These are phyloP conservation scores for Lathyrus aphaca DNA, from an alignment of 306 rosid species.

Conservation along the genomic window DNA sequence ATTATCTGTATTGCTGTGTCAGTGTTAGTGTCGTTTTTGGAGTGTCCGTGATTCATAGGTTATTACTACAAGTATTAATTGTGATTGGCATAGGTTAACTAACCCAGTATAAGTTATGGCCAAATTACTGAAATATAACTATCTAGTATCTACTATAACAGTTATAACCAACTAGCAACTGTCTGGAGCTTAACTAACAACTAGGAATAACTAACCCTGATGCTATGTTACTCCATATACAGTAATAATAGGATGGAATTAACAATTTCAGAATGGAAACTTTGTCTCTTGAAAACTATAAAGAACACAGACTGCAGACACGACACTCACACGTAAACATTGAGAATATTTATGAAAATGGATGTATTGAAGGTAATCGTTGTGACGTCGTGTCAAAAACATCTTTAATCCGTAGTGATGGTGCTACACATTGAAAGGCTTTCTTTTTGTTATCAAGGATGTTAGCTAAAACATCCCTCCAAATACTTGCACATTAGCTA, in stretches of 20 bases:
- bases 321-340: not conserved
- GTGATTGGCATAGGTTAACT: slow-evolving; percentile 5
- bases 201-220: not conserved
- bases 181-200: not conserved
- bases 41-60: no score
- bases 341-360: not conserved
- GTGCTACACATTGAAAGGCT: slow-evolving; percentile 5
- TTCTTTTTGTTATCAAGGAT: slow-evolving; percentile 22
- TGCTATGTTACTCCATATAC: not conserved
- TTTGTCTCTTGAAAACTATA: slow-evolving; percentile 15
- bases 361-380: not conserved
- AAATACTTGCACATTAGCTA: slow-evolving; percentile 22
- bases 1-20: no score
- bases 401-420: not conserved
- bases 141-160: slow-evolving; percentile 9
- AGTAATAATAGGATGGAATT: slow-evolving; percentile 10
- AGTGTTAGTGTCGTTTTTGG: no score
- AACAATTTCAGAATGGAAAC: not conserved
- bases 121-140: not conserved
- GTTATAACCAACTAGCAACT: not conserved
- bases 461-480: slow-evolving; percentile 18
- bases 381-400: not conserved
- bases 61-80: not conserved
- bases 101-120: not conserved
- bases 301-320: not conserved